These are phyloP conservation scores for Phlebiopsis flavidoalba DNA, from an alignment of 768 basidiomycete species.

Conservation along the genomic window DNA sequence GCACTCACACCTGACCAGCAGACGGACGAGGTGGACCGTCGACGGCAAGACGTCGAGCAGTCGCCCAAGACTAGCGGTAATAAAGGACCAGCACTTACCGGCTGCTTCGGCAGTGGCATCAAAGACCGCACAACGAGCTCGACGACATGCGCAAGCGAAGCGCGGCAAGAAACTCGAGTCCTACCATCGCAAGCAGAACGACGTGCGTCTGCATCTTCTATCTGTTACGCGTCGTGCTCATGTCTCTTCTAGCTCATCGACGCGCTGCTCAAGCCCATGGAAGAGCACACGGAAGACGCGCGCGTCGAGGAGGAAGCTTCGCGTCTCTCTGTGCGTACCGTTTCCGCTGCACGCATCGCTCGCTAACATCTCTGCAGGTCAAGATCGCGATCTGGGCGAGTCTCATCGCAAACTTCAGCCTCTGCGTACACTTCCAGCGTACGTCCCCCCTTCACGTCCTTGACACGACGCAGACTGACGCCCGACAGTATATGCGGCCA, in stretches of 20 bases:
- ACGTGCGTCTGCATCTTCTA: conserved; percentile 35
- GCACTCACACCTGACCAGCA: conserved; percentile 12
- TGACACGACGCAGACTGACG: neutral
- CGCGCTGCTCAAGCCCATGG: conserved; percentile 88
- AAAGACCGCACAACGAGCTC: conserved; percentile 61
- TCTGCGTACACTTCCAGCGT: conserved; percentile 76
- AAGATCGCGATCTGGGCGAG: conserved; percentile 86
- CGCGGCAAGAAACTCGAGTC: conserved; percentile 58
- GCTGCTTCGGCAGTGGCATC: conserved; percentile 53
- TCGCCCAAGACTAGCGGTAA: conserved; percentile 10
- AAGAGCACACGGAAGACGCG: conserved; percentile 83
- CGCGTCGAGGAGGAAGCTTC: conserved; percentile 59
- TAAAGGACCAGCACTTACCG: conserved; percentile 65
- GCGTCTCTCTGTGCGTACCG: conserved; percentile 56
- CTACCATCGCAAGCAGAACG: conserved; percentile 71
- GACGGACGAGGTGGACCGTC: conserved; percentile 43
- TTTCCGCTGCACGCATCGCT: neutral
- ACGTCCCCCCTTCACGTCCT: conserved; percentile 15
- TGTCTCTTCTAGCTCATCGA: conserved; percentile 58
- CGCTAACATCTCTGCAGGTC: conserved; percentile 43
- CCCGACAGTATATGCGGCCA: conserved; percentile 80
- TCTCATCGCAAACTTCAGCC: conserved; percentile 66
- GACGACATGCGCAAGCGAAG: conserved; percentile 52
- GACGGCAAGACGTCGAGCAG: conserved; percentile 28
- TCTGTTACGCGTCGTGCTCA: conserved; percentile 3